Evolutionary conservation across 495 filamentous ascomycete genomes (phyloP), one percentile per base, ranked within the genome.

Genomic region (Hypoxylon subgilvum): DNA sequence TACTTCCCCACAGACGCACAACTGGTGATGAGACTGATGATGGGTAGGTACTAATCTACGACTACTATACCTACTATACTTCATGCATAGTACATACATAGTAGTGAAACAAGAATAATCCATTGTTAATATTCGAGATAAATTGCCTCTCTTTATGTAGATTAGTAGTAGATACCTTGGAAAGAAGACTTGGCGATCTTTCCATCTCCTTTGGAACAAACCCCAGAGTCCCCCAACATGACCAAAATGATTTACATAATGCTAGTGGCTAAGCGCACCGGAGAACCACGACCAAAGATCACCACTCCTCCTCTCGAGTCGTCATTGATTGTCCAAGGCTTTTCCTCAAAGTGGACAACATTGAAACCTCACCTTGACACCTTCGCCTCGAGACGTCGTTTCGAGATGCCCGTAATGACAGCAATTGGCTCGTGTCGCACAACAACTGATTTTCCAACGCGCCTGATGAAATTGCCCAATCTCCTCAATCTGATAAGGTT

Each of bases 1-100:
- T 47, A 8, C 30, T 13, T 38, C 59, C 59, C 59, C 59, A 47
- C 59, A 63, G 41, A 27, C 39, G 60, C 60, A 63, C 48, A 63
- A 50, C 42, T 63, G 36, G 23, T 45, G 13, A 17, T 4, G 5
- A 4, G 4, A 17, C 13, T 30, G 10, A 5, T 5, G 5, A 10
- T 10, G 3, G 31, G 31, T 34, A 34, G 5, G 3, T 34, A 12
- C 3, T 5, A 27, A 49, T 28, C 35, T 46, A 47, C 35, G 53
- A 55, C 47, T 13, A 25, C 22, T 16, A 31, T 34, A 40, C 10
- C 13, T 27, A 6, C 0, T 39, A 16, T 5, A 10, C 5, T 30
- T 30, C 27, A 30, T 30, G 27, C 8, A 34, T 34, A 34, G 31
- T 13, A 13, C 31, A 34, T 34, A 13, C 8, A 34, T 34, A 34